A percentile compares a stretch with the other conserved stretches of the same genome.
Evolutionary conservation across 2,329 filamentous ascomycete species (phyloP).

Genomic region (Aureobasidium vineae): DNA sequence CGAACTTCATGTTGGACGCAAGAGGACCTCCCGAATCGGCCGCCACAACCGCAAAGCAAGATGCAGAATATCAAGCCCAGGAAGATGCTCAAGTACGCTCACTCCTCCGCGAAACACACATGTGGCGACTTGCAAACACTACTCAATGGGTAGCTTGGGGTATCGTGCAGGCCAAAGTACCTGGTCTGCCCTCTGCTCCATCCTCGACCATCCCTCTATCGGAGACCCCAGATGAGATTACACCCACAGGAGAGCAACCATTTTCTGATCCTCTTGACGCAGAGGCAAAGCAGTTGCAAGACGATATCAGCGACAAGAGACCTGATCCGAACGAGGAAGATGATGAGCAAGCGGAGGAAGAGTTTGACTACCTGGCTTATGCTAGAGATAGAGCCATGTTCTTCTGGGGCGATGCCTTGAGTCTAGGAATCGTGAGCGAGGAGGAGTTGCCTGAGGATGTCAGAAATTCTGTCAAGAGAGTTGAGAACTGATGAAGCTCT

Average conservation of each 20-base stretch:
- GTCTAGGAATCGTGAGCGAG: constrained; percentile 68
- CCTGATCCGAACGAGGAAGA: constrained; percentile 34
- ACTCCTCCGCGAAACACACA: constrained; percentile 71
- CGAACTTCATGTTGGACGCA: constrained; percentile 74
- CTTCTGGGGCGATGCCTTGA: constrained; percentile 88
- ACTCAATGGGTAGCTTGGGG: constrained; percentile 96
- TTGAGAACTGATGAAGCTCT: constrained; percentile 46
- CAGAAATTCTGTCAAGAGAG: constrained; percentile 63
- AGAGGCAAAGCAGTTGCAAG: constrained; percentile 28
- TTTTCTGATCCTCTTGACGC: constrained; percentile 28
- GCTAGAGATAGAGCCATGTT: constrained; percentile 87
- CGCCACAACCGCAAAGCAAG: constrained; percentile 28
- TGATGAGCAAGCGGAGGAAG: constrained; percentile 61
- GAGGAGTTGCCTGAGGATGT: constrained; percentile 75
- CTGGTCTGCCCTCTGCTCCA: constrained; percentile 57
- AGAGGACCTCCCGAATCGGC: constrained; percentile 31
- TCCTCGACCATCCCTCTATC: constrained; percentile 26
- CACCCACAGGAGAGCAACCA: background rate
- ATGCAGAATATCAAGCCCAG: constrained; percentile 49
- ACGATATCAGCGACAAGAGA: constrained; percentile 35
- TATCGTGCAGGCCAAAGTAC: constrained; percentile 87
- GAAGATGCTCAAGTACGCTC: constrained; percentile 65
- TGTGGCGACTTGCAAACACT: constrained; percentile 87
- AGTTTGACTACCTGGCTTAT: constrained; percentile 92
- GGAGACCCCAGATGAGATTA: constrained; percentile 8